phyloP scores from a whole-genome alignment of 2,329 filamentous ascomycete genomes.

The Tolypocladium pustulatum region DNA sequence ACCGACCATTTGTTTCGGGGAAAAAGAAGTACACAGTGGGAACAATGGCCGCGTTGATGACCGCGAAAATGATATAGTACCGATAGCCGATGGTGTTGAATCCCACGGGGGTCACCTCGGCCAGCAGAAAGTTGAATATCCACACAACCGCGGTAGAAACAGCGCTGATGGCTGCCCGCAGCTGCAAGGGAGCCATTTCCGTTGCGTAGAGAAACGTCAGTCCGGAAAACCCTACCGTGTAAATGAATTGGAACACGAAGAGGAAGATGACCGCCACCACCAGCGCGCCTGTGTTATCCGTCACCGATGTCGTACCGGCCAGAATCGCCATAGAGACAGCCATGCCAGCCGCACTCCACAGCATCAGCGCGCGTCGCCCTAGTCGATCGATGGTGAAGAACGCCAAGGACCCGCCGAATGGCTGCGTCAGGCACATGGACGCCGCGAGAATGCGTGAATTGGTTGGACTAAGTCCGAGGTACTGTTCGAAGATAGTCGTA shows the following conservation, averaged over 20 bases:
- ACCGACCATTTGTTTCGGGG: neutral
- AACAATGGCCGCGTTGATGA: neutral
- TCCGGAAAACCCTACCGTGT: neutral
- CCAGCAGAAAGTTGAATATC: neutral
- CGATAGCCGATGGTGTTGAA: neutral
- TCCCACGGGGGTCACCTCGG: neutral
- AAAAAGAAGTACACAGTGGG: neutral
- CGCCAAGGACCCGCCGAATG: neutral
- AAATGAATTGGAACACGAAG: neutral
- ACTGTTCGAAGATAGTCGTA: neutral
- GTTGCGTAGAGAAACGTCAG: neutral
- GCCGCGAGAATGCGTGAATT: neutral
- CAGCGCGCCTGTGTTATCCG: neutral
- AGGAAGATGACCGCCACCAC: neutral
- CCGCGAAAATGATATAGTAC: neutral
- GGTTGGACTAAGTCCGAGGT: neutral
- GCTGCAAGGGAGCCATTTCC: neutral
- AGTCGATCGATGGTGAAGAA: neutral
- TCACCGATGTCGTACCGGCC: neutral
- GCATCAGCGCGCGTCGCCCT: neutral
- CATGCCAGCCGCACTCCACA: neutral
- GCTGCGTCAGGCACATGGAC: neutral
- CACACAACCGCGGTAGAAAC: neutral
- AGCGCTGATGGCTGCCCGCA: neutral
- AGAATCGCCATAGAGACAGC: neutral